Evolutionary conservation across 1,284 basidiomycete genomes (phyloP), one percentile per base, ranked within the genome.

Genomic region (Ganoderma resinaceum): DNA sequence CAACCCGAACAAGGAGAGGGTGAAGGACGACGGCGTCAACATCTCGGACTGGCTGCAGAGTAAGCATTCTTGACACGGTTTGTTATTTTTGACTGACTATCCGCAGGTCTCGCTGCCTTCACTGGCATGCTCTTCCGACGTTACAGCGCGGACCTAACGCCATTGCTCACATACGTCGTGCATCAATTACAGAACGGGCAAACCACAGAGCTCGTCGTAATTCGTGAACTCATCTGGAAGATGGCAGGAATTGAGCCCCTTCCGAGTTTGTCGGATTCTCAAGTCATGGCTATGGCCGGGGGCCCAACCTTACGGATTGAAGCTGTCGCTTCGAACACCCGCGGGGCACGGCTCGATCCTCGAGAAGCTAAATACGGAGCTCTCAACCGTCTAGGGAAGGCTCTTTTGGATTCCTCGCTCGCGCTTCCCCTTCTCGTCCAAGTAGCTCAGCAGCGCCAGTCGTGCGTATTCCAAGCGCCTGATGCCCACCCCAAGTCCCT

Each of bases 201-300:
- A 77, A 90, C 93, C 0, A 93, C 94, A 23, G 98, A 99, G 76
- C 89, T 99, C 58, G 87, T 97, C 40, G 94, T 99, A 42, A 84
- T 99, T 29, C 90, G 94, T 57, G 96, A 98, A 77, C 83, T 99
- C 63, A 94, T 99, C 67, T 93, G 91, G 84, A 95, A 96, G 78
- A 98, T 99, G 95, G 92, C 95, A 4, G 96, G 95, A 5, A 95
- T 98, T 71, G 94, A 98, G 76, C 94, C 95, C 12, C 83, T 98
- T 61, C 94, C 94, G 1, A 95, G 91, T 78, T 84, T 99, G 57
- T 95, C 95, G 0, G 95, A 98, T 71, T 85, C 90, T 0, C 97
- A 99, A 79, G 89, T 99, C 60, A 81, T 87, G 40, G 95, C 95
- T 1, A 95, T 98, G 87, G 93, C 94, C 2, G 95, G 97, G 65